Base-by-base conservation (phyloP, 2,329 filamentous ascomycete genomes). In the Aspergillus sp. region DNA sequence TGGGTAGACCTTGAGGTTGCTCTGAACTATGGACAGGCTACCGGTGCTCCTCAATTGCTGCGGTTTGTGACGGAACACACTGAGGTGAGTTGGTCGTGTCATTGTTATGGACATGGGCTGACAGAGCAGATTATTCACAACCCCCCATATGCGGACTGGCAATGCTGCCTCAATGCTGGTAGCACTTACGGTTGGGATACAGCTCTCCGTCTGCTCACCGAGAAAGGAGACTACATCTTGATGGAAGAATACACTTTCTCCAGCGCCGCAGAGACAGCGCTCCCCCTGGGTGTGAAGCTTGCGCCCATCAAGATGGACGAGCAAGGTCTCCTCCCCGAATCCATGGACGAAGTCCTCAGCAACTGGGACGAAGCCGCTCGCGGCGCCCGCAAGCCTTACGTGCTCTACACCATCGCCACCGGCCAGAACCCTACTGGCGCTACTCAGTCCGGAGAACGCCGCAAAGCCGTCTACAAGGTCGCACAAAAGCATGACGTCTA, bases 31-130 rank as follows among this genome's bases (percentile, higher is more conserved):
- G 88, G 87, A 30, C 90, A 95, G 71, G 84, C 90, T 7, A 83
- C 83, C 15, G 93, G 93, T 15, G 82, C 88, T 9, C 86, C 89
- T 3, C 93, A 95, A 71, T 76, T 98, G 67, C 74, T 96, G 53
- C 84, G 93, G 51, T 97, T 87, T 72, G 77, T 97, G 44, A 94
- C 90, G 0, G 93, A 98, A 74, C 93, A 97, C 70, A 95, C 90
- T 0, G 91, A 98, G 71, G 73, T 75, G 58, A 46, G 58, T 33
- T 25, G 17, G 12, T n/a, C 10, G 22, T 9, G 4, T 3, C 3
- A 38, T 3, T 4, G 6, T 7, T 4, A 12, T 27, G 6, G 7
- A 2, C 19, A 6, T 17, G 33, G 27, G 47, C 55, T 60, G 52
- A 60, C 19, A 6, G 12, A 19, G 2, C 50, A 75, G 72, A 82